phyloP scores from a whole-genome alignment of 352 stramenopile species.

The Globisporangium lucens region DNA sequence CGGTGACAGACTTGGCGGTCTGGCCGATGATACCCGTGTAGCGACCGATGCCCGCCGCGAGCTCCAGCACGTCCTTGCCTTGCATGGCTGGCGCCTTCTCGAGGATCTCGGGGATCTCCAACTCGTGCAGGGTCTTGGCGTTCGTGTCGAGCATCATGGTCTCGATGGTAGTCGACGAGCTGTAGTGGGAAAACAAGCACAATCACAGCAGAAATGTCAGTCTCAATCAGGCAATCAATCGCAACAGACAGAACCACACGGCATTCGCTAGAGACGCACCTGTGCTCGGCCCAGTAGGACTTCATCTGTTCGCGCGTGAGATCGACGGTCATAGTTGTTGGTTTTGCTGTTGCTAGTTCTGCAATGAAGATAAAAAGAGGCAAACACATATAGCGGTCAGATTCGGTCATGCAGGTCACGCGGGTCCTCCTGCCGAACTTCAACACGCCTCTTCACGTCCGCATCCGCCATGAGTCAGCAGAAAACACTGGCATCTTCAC shows the following conservation, averaged over 20 bases:
- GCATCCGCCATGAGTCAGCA: not conserved
- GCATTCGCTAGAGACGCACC: conserved; percentile 14
- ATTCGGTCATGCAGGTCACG: not conserved
- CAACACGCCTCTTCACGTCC: not conserved
- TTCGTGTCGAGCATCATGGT: conserved; percentile 88
- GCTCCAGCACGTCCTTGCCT: conserved; percentile 62
- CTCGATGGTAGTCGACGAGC: conserved; percentile 49
- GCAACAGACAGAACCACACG: not conserved
- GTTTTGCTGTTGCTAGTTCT: not conserved
- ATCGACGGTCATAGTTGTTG: conserved; percentile 43
- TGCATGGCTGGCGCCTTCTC: conserved; percentile 56
- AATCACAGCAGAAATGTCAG: conserved; percentile 1
- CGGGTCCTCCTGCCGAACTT: not conserved
- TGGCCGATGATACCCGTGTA: conserved; percentile 58
- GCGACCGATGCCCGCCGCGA: conserved; percentile 61
- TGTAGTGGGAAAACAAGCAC: not conserved
- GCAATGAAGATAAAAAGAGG: not conserved
- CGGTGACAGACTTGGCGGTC: conserved; percentile 48
- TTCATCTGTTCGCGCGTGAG: conserved; percentile 72
- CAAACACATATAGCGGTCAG: not conserved
- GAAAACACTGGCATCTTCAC: not conserved
- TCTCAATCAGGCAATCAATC: not conserved
- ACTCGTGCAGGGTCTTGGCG: conserved; percentile 64
- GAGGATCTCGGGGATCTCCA: conserved; percentile 79
- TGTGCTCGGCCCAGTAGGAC: conserved; percentile 79